Evolutionary conservation across 202 grass and related monocot species (phyloP).

Genomic region (Alloteropsis angusta): DNA sequence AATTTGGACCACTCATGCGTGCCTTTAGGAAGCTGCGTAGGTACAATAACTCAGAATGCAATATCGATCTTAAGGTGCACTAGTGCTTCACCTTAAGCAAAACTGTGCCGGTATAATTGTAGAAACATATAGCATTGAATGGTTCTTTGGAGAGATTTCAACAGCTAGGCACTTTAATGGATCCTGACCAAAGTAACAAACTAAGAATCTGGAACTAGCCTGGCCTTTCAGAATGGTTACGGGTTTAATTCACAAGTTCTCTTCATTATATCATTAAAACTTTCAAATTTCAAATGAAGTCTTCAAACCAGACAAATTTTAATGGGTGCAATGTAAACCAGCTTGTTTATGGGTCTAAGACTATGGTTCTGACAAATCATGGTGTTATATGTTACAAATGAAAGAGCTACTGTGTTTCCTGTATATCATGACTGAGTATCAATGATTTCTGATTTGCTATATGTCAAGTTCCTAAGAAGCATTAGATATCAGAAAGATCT

Average conservation of each 20-base stretch:
- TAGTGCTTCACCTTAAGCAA: not conserved
- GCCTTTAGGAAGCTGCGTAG: conserved; percentile 72
- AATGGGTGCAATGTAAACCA: not conserved
- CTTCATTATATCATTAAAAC: not conserved
- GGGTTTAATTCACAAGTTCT: not conserved
- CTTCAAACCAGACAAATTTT: not conserved
- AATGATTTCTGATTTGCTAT: not conserved
- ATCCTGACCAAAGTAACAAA: not conserved
- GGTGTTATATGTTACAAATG: not conserved
- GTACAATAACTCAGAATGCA: not conserved
- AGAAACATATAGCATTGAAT: not conserved
- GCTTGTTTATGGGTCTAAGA: too few species aligned
- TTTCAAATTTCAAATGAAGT: not conserved
- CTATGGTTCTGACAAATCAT: not conserved
- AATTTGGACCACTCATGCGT: conserved; percentile 91
- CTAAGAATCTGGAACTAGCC: too few species aligned
- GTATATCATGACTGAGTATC: not conserved
- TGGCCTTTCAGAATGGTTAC: not conserved
- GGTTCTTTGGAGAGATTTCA: not conserved
- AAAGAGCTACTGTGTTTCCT: not conserved
- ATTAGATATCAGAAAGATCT: not conserved
- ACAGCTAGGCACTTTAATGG: not conserved
- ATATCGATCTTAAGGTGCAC: too few species aligned
- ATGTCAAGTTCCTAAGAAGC: not conserved
- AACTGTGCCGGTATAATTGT: not conserved